phyloP scores from a whole-genome alignment of 1,284 basidiomycete genomes.

The Trametes sp. region DNA sequence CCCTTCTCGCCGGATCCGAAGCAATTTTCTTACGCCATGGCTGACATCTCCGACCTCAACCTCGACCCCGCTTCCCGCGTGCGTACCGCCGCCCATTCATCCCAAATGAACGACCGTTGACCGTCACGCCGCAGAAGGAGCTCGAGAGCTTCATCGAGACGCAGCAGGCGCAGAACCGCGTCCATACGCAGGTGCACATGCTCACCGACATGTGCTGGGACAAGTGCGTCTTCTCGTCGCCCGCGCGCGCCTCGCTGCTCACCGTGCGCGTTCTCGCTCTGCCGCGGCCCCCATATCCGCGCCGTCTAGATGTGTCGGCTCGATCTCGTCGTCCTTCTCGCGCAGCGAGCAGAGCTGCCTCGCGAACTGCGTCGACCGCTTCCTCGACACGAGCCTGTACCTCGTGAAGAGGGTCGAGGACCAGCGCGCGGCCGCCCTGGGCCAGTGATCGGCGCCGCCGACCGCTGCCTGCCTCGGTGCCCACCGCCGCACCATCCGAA shows the following conservation, averaged over 20 bases:
- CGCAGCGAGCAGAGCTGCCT: slow-evolving; percentile 87
- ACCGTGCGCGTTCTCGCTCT: slow-evolving; percentile 46
- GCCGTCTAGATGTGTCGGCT: slow-evolving; percentile 32
- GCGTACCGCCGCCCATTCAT: slow-evolving; percentile 11
- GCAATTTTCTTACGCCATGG: slow-evolving; percentile 6
- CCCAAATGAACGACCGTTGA: neutral
- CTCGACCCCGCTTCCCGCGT: slow-evolving; percentile 22
- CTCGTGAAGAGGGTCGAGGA: slow-evolving; percentile 86
- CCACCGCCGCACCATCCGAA: neutral
- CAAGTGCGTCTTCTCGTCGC: slow-evolving; percentile 64
- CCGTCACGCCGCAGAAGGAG: slow-evolving; percentile 70
- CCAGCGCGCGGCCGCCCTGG: slow-evolving; percentile 45
- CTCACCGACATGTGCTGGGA: slow-evolving; percentile 89
- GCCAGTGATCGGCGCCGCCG: slow-evolving; percentile 16
- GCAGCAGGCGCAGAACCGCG: slow-evolving; percentile 86
- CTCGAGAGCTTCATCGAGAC: slow-evolving; percentile 85
- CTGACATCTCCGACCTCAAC: slow-evolving; percentile 10
- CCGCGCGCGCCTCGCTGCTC: slow-evolving; percentile 60
- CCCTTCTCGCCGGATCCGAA: slow-evolving; percentile 1
- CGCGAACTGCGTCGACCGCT: slow-evolving; percentile 92
- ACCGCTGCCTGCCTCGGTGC: neutral
- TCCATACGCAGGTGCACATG: slow-evolving; percentile 75
- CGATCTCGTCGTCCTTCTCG: slow-evolving; percentile 62
- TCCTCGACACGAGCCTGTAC: slow-evolving; percentile 91
- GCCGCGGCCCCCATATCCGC: slow-evolving; percentile 28